Base-by-base conservation (phyloP, 345 rosid genomes). In the Leavenworthia alabamica region DNA sequence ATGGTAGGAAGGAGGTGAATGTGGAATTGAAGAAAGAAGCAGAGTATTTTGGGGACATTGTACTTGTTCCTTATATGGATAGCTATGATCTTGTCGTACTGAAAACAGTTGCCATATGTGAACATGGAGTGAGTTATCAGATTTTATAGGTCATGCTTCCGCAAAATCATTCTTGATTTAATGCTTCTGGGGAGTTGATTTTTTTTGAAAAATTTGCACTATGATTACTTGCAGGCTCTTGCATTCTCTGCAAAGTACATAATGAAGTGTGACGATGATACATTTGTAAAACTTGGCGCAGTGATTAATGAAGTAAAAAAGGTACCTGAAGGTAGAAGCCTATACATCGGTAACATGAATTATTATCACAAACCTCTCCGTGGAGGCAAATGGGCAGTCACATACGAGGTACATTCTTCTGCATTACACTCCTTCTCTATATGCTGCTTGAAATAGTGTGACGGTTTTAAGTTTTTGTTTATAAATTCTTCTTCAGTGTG, bases 211-310 rank as follows among this genome's bases (percentile, higher is more conserved):
- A n/a, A n/a, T n/a, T n/a, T n/a, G n/a, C n/a, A n/a, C 16, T 64
- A 61, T 66, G 32, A 63, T 52, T 66, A 43, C 31, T 69, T 69
- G 33, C 83, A 89, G 96, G 82, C 80, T 51, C 86, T 79, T 41
- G 80, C 75, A 36, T 66, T 66, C 46, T 79, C 69, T 11, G 89
- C 94, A 5, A 84, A 82, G 79, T 84, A 82, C 59, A 77, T 86
- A 33, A 91, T 91, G 96, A 91, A 91, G 73, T 83, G 93, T 44
- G 98, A 91, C 20, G 96, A 91, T 62, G 98, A 91, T 73, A 91
- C 98, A 12, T 91, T 89, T 76, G 77, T 89, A 47, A 86, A 83
- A 76, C 82, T 89, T 64, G 90, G 88, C 29, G 82, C 86, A 2
- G 82, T 89, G 27, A 64, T 89, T 23, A 72, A 74, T 60, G 95